Evolutionary conservation across 2,329 filamentous ascomycete species (phyloP), one percentile per base, ranked within the genome.

Genomic region (Pseudogymnoascus sp.): DNA sequence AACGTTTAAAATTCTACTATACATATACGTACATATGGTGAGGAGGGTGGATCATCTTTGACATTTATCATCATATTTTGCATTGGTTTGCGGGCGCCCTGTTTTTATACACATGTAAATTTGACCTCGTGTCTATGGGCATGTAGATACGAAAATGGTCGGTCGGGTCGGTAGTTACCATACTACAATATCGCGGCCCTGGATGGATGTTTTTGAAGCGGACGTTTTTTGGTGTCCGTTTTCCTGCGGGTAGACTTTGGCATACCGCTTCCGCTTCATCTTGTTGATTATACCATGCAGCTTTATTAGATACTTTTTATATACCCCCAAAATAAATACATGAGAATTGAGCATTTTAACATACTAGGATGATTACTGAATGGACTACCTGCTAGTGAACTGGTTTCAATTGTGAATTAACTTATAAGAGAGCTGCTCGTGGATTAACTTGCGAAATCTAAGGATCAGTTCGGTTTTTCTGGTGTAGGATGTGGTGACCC

Each of bases 241-340:
- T 52, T 52, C 16, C 31, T 52, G 45, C 43, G 23, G 45, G 45
- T 52, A 52, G 45, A 52, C 45, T 52, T 28, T 52, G 45, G 45
- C 25, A 52, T n/a, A 31, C 45, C 14, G 8, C 45, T 16, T 52
- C 25, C 14, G 14, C 45, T 52, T 52, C 45, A 31, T 31, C 28
- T 31, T 52, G 45, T 52, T 52, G 23, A 52, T 52, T 52, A 52
- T 52, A 52, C 45, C 45, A 52, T 8, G 45, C 45, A 52, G 45
- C 45, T 52, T 31, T 52, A 25, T 52, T 52, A 52, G 45, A 52
- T 52, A 23, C 45, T 52, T 52, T 52, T 52, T 52, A 52, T 52
- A 52, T 52, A 52, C 45, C 45, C 45, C 8, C 28, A n/a, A 31
- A 52, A 52, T n/a, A 52, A 52, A 52, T 52, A 52, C 23, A 52